Evolutionary conservation across 2,329 filamentous ascomycete genomes (phyloP).

Genomic region (Colletotrichum higginsianum): DNA sequence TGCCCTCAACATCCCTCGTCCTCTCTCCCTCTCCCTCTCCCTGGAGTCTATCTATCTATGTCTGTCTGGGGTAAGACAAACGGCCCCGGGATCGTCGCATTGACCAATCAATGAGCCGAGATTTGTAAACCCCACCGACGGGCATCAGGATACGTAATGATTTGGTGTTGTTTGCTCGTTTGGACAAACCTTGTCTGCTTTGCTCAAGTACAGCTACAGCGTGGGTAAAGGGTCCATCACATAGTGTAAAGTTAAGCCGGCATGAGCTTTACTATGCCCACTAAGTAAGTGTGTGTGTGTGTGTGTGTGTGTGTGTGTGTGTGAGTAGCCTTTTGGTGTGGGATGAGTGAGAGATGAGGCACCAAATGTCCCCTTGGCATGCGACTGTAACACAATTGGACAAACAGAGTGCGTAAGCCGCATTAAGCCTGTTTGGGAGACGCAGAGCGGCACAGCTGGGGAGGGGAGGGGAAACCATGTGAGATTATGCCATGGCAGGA

Average conservation of each 20-base stretch:
- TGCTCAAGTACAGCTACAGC: neutral
- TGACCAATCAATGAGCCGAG: constrained; percentile 31
- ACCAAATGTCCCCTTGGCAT: neutral
- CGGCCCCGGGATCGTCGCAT: constrained; percentile 9
- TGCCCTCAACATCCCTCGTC: constrained; percentile 7
- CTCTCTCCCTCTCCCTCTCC: neutral
- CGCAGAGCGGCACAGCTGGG: neutral
- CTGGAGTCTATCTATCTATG: constrained; percentile 8
- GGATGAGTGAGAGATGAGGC: neutral
- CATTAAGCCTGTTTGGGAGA: constrained; percentile 33
- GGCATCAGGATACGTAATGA: constrained; percentile 33
- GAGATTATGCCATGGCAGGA: neutral
- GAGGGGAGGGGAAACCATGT: neutral
- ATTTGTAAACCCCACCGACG: constrained; percentile 31
- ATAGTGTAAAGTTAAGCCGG: neutral
- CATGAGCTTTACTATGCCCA: too few relatives aligned
- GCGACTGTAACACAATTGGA: constrained; percentile 15
- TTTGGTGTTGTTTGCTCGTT: constrained; percentile 5
- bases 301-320: too few relatives aligned
- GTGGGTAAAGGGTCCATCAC: neutral
- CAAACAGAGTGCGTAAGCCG: constrained; percentile 17
- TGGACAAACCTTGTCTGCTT: constrained; percentile 18
- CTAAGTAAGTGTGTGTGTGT: too few relatives aligned
- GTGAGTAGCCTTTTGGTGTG: neutral
- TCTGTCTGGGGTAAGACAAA: constrained; percentile 40